Percentiles rank a stretch among this genome's conserved stretches.
Conservation (phyloP, 345 rosid species). For the Eucalyptus pauciflora region DNA sequence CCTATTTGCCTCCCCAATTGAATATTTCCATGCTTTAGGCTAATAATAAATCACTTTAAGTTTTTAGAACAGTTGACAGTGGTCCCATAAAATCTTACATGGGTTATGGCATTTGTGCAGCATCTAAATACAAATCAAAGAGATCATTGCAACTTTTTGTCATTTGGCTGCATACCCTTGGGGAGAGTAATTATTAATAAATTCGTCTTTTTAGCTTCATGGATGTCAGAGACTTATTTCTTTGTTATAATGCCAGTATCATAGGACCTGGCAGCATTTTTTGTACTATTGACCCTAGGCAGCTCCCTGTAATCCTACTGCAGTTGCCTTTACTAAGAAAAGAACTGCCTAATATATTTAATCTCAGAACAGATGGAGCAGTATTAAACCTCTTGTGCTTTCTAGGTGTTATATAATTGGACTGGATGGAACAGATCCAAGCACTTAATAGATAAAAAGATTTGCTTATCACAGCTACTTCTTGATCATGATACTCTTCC, state of each 20-base stretch:
- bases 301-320: neutral
- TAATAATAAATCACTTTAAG: too few relatives aligned
- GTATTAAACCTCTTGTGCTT: neutral
- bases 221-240: neutral
- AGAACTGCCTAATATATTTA: neutral
- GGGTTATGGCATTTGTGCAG: neutral
- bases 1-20: neutral
- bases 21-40: neutral
- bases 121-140: neutral
- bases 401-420: neutral
- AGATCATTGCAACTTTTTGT: neutral
- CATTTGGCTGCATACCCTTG: neutral
- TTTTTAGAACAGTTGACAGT: neutral
- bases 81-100: neutral
- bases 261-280: neutral
- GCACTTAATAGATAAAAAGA: neutral
- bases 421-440: neutral
- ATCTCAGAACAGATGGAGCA: neutral
- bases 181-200: neutral
- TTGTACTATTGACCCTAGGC: neutral
- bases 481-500: neutral
- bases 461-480: neutral
- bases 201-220: neutral
- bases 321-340: neutral
- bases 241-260: neutral